Evolutionary conservation across 2,329 filamentous ascomycete species (phyloP).

Genomic region (Cladosporium colombiae): DNA sequence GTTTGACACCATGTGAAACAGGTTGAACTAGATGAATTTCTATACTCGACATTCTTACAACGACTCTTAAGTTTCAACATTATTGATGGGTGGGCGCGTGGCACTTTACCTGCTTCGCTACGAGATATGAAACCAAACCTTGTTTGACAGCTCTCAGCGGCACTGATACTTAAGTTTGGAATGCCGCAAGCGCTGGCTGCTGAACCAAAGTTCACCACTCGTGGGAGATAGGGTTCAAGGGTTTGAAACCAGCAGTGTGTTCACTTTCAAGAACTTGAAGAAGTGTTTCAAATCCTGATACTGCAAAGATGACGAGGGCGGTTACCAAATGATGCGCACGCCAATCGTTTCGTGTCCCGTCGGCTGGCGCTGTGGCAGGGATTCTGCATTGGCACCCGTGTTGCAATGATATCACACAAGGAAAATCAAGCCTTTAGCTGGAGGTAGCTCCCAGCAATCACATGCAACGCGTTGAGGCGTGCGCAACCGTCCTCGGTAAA

Average conservation of each 20-base stretch:
- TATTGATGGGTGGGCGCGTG: background rate
- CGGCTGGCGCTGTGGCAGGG: background rate
- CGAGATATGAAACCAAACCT: background rate
- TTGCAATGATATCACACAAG: conserved; percentile 7
- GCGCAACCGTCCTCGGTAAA: conserved; percentile 4
- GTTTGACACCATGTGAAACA: background rate
- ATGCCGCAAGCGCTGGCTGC: background rate
- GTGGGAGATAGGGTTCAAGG: background rate
- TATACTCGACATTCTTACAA: background rate
- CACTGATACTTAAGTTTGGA: background rate
- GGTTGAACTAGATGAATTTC: background rate
- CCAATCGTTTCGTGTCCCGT: conserved; percentile 9
- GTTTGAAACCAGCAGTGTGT: background rate
- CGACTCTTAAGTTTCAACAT: background rate
- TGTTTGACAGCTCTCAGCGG: background rate
- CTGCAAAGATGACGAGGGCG: background rate
- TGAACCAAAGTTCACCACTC: background rate
- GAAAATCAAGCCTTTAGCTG: conserved; percentile 2
- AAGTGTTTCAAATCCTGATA: background rate
- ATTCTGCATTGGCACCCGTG: background rate
- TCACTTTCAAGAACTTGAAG: background rate
- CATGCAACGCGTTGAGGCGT: conserved; percentile 5
- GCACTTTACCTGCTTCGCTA: background rate
- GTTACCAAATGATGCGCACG: background rate
- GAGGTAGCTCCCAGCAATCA: background rate